Evolutionary conservation across 805 yeast species (phyloP).

Genomic region (Yarrowia bubula): DNA sequence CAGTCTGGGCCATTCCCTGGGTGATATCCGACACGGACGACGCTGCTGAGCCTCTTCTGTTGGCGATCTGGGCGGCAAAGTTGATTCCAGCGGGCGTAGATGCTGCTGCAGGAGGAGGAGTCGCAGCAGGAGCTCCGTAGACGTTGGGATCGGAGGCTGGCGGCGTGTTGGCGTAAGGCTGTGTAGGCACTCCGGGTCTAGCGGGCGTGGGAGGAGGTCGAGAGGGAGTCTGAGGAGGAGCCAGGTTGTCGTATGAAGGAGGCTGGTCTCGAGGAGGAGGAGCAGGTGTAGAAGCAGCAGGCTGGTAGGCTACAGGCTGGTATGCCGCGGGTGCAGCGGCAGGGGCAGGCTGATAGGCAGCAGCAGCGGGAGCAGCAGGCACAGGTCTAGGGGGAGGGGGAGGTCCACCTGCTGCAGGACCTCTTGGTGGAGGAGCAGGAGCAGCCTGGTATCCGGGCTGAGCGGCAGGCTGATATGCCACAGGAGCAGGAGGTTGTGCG

Average conservation of each 20-base stretch:
- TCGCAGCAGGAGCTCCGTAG: background rate
- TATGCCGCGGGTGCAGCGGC: constrained; percentile 20
- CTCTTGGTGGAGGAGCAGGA: constrained; percentile 21
- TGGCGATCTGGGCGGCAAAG: constrained; percentile 33
- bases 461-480: constrained; percentile 28
- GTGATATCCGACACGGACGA: constrained; percentile 27
- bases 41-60: constrained; percentile 28
- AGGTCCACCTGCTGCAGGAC: constrained; percentile 18
- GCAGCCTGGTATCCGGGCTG: constrained; percentile 23
- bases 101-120: constrained; percentile 16
- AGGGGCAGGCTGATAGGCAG: constrained; percentile 9
- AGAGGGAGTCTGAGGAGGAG: constrained; percentile 1
- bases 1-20: constrained; percentile 29
- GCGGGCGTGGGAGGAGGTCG: constrained; percentile 17
- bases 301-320: background rate
- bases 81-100: constrained; percentile 40
- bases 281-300: constrained; percentile 16
- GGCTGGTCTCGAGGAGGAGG: constrained; percentile 24
- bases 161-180: background rate
- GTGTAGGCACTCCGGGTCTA: background rate
- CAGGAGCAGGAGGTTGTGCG: constrained; percentile 8
- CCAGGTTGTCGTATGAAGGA: background rate
- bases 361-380: constrained; percentile 26
- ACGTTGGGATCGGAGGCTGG: background rate
- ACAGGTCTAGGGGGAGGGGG: constrained; percentile 13